Percentiles rank a stretch among this genome's conserved stretches.
These are phyloP conservation scores for Rhodotorula sp. DNA, from an alignment of 1,284 basidiomycete species.

Conservation along the genomic window DNA sequence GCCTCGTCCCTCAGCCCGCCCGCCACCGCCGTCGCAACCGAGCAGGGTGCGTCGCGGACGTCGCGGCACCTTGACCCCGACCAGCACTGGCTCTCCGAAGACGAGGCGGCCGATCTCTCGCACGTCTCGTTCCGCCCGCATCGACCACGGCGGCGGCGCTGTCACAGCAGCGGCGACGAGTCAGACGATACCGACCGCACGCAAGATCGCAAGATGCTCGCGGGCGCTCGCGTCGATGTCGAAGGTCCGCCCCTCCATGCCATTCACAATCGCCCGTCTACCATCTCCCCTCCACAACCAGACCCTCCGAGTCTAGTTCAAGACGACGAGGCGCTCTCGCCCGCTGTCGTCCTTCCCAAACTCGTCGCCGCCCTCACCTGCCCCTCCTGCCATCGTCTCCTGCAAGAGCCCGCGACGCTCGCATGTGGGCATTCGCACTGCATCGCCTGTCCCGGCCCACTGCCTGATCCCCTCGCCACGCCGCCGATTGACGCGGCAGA, in stretches of 20 bases:
- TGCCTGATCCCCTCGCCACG: neutral
- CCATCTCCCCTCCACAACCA: constrained; percentile 4
- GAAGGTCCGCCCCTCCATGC: neutral
- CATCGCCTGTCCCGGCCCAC: constrained; percentile 25
- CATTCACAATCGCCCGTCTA: constrained; percentile 21
- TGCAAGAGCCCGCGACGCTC: constrained; percentile 58
- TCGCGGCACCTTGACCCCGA: constrained; percentile 34
- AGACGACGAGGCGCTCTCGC: neutral
- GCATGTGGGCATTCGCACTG: constrained; percentile 63
- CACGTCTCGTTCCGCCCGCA: neutral
- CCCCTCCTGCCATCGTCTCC: constrained; percentile 53
- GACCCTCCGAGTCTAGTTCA: neutral
- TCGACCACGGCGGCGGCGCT: neutral
- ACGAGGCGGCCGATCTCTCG: constrained; percentile 36
- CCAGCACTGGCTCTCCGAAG: constrained; percentile 45
- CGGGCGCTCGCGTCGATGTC: neutral
- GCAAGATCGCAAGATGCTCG: constrained; percentile 9
- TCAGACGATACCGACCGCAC: neutral
- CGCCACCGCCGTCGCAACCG: constrained; percentile 1
- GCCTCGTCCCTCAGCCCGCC: constrained; percentile 1
- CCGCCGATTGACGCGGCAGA: neutral
- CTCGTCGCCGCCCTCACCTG: constrained; percentile 53
- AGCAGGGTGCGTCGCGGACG: neutral
- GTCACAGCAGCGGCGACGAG: constrained; percentile 17
- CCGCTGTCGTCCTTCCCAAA: constrained; percentile 22